These are phyloP conservation scores for Sextonia rubra DNA, from an alignment of 164 flowering plant species.

Conservation along the genomic window DNA sequence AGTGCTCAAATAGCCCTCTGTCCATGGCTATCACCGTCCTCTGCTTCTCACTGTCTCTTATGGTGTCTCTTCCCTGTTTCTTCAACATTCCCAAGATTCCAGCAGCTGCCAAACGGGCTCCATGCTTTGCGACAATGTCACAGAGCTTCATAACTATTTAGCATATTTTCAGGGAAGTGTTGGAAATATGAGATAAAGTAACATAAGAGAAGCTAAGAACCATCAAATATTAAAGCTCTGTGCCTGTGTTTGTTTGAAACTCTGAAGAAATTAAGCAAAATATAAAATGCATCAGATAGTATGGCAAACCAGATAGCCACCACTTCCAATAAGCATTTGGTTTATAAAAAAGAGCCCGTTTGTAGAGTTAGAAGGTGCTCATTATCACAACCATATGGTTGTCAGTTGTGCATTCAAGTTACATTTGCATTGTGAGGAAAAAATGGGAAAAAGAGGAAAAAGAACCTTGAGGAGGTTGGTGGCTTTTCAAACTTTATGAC, in stretches of 20 bases:
- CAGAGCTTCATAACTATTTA: slow-evolving; percentile 71
- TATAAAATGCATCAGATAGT: background rate
- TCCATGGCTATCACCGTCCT: slow-evolving; percentile 75
- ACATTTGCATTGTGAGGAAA: too few species aligned
- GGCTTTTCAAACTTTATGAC: background rate
- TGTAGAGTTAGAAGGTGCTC: background rate
- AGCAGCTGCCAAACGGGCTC: slow-evolving; percentile 88
- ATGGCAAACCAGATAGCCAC: background rate
- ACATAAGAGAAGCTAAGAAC: background rate
- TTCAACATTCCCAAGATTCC: slow-evolving; percentile 86
- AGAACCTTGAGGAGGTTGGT: background rate
- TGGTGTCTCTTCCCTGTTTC: slow-evolving; percentile 72
- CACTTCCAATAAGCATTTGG: background rate
- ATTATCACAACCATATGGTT: background rate
- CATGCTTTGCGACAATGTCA: slow-evolving; percentile 74
- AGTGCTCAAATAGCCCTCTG: slow-evolving; percentile 87
- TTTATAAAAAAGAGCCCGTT: background rate
- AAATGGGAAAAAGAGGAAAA: too few species aligned
- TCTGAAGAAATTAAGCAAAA: background rate
- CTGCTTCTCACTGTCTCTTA: slow-evolving; percentile 49
- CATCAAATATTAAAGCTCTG: background rate
- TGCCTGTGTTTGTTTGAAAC: background rate
- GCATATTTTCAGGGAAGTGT: slow-evolving; percentile 69
- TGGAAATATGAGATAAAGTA: slow-evolving; percentile 45
- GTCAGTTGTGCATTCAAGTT: background rate